phyloP scores from a whole-genome alignment of 2,329 filamentous ascomycete species.

The Aureobasidium leucospermi region DNA sequence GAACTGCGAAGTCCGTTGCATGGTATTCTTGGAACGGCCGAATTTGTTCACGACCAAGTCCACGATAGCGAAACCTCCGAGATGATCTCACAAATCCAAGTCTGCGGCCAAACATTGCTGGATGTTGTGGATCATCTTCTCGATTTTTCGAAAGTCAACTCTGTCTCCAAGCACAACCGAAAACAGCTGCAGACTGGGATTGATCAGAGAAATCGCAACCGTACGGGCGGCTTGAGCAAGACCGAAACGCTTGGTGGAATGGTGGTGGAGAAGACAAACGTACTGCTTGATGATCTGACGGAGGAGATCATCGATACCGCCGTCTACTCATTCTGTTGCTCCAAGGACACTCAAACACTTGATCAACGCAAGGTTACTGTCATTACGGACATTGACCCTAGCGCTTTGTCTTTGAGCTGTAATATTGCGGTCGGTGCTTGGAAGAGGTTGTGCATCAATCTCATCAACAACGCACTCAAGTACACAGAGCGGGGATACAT shows the following conservation, averaged over 20 bases:
- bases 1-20: constrained; percentile 44
- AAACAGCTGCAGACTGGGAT: not conserved
- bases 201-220: not conserved
- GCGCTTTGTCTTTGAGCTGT: constrained; percentile 3
- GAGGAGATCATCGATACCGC: constrained; percentile 5
- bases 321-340: constrained; percentile 7
- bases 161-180: not conserved
- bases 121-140: constrained; percentile 32
- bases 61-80: constrained; percentile 31
- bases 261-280: constrained; percentile 6
- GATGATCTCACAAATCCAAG: constrained; percentile 36
- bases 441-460: constrained; percentile 19
- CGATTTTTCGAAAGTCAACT: constrained; percentile 34
- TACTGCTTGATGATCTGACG: not conserved
- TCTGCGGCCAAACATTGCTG: constrained; percentile 41
- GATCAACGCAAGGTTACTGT: constrained; percentile 4
- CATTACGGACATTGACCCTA: constrained; percentile 1
- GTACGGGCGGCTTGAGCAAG: not conserved
- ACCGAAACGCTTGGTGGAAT: constrained; percentile 7
- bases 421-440: constrained; percentile 2
- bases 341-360: not conserved
- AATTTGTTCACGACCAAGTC: constrained; percentile 39
- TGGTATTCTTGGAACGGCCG: constrained; percentile 41
- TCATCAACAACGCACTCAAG: constrained; percentile 38
- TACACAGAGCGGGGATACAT: constrained; percentile 36